Conservation (phyloP, 768 basidiomycete species). For the Favolaschia claudopus region DNA sequence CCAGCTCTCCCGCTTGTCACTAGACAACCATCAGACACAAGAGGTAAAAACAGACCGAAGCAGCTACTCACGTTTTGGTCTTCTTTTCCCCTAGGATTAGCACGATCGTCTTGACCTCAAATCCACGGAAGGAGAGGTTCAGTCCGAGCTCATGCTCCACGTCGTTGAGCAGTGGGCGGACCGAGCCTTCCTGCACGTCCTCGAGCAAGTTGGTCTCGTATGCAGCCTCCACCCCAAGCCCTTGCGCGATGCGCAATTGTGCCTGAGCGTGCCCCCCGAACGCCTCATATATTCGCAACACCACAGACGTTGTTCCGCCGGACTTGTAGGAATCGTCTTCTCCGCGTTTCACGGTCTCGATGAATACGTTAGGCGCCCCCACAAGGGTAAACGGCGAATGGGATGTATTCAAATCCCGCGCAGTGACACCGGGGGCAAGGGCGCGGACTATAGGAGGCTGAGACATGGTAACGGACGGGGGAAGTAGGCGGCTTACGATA, state of each 20-base stretch:
- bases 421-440: conserved; percentile 34
- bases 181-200: conserved; percentile 61
- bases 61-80: conserved; percentile 23
- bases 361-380: conserved; percentile 81
- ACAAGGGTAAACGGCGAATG: conserved; percentile 69
- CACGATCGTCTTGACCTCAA: conserved; percentile 91
- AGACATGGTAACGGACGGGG: background rate
- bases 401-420: conserved; percentile 38
- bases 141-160: conserved; percentile 41
- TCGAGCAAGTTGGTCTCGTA: conserved; percentile 85
- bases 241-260: conserved; percentile 60
- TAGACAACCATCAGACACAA: conserved; percentile 4
- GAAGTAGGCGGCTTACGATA: conserved; percentile 56
- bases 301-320: conserved; percentile 57
- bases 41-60: background rate
- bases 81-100: conserved; percentile 49
- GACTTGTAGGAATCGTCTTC: conserved; percentile 70
- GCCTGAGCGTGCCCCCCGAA: conserved; percentile 87
- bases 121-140: conserved; percentile 79
- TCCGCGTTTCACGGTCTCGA: conserved; percentile 96
- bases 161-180: conserved; percentile 44
- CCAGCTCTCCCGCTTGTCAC: conserved; percentile 41
- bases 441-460: conserved; percentile 47
- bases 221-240: conserved; percentile 66
- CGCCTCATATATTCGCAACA: conserved; percentile 91